Conservation (phyloP, 225 moss, liverwort and hornwort genomes). For the Asterella californica region DNA sequence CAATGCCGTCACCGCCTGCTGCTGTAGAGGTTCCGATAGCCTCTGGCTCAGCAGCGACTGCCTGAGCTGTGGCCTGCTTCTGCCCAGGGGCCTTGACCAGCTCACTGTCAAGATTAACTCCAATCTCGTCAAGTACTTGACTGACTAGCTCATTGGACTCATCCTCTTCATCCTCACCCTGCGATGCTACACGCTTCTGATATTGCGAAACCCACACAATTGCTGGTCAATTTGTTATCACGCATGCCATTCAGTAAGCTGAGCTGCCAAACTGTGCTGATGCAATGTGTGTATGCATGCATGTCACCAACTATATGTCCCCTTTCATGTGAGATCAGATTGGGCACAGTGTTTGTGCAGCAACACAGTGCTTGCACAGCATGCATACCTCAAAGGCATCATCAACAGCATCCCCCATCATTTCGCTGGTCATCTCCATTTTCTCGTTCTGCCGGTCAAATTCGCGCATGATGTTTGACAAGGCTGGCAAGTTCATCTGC, state of each 20-base stretch:
- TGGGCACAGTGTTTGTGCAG: too few relatives aligned
- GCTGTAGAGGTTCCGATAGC: conserved; percentile 20
- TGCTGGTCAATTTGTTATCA: too few relatives aligned
- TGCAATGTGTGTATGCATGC: too few relatives aligned
- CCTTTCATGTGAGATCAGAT: too few relatives aligned
- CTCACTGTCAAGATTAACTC: conserved; percentile 72
- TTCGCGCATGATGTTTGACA: conserved; percentile 73
- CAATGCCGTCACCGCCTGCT: conserved; percentile 40
- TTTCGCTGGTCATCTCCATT: conserved; percentile 73
- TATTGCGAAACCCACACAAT: too few relatives aligned
- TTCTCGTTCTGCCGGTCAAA: conserved; percentile 69
- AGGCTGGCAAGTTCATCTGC: conserved; percentile 65
- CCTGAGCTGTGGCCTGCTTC: conserved; percentile 53
- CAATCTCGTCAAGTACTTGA: conserved; percentile 81
- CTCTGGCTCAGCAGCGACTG: conserved; percentile 2
- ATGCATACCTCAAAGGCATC: conserved; percentile 70
- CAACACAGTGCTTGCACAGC: too few relatives aligned
- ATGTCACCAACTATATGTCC: too few relatives aligned
- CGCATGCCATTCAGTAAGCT: too few relatives aligned
- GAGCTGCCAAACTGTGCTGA: too few relatives aligned
- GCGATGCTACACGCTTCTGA: too few relatives aligned
- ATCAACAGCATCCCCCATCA: conserved; percentile 74
- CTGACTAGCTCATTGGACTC: conserved; percentile 73
- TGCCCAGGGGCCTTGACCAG: conserved; percentile 9
- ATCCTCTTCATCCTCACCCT: conserved; percentile 79